A percentile compares a stretch with the other conserved stretches of the same genome.
Evolutionary conservation across 1,139 yeast genomes (phyloP).

Genomic region (Meyerozyma sp.): DNA sequence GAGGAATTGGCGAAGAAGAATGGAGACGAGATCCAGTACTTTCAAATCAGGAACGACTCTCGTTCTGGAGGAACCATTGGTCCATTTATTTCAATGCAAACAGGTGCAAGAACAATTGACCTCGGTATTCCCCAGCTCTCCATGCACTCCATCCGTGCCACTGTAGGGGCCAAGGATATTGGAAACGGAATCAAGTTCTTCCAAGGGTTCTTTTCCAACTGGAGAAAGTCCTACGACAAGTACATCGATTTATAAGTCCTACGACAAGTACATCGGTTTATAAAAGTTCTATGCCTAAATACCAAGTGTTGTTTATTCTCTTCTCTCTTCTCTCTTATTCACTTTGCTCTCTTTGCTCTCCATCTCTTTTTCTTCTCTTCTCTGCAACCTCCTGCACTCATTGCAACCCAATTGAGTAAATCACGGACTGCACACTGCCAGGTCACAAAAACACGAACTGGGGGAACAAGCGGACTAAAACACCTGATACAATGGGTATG

Average conservation of each 20-base stretch:
- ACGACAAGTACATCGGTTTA: constrained; percentile 38
- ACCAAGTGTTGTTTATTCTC: too few relatives aligned
- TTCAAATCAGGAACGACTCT: constrained; percentile 66
- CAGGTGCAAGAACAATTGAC: constrained; percentile 76
- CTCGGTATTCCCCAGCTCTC: constrained; percentile 74
- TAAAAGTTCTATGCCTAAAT: background rate
- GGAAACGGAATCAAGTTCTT: constrained; percentile 65
- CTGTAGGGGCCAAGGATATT: constrained; percentile 66
- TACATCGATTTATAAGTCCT: constrained; percentile 40
- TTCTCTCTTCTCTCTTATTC: too few relatives aligned
- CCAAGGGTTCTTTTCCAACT: constrained; percentile 52
- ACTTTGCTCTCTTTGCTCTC: too few relatives aligned
- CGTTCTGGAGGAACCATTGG: constrained; percentile 82
- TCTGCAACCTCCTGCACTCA: background rate
- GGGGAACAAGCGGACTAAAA: background rate
- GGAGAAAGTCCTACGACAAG: constrained; percentile 47
- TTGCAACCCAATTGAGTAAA: background rate
- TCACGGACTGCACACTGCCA: background rate
- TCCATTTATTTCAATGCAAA: constrained; percentile 55
- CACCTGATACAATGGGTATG: background rate
- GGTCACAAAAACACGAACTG: constrained; percentile 1
- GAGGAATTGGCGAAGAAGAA: constrained; percentile 60
- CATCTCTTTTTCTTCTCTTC: too few relatives aligned
- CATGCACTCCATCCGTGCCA: constrained; percentile 79
- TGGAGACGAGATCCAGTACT: constrained; percentile 60